These are phyloP conservation scores for Trichoderma sp. DNA, from an alignment of 2,329 filamentous ascomycete species.

Conservation along the genomic window DNA sequence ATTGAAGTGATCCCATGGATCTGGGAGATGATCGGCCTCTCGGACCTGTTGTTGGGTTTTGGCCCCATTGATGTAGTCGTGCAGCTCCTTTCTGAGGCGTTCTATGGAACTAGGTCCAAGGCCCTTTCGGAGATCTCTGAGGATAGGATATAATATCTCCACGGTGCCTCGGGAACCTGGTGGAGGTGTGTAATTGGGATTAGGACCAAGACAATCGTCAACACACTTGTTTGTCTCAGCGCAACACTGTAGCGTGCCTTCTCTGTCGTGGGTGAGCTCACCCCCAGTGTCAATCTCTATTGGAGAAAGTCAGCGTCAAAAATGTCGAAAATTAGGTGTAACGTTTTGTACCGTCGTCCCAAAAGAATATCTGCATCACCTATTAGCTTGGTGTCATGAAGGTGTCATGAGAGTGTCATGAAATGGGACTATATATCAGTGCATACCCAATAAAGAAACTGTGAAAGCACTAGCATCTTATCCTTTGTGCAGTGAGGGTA, in stretches of 20 bases:
- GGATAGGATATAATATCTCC: conserved; percentile 5
- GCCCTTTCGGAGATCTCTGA: conserved; percentile 7
- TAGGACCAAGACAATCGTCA: conserved; percentile 7
- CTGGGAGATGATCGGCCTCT: not conserved
- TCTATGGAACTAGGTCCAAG: not conserved
- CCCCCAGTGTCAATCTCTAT: conserved; percentile 19
- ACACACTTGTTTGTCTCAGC: conserved; percentile 11
- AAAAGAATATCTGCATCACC: not conserved
- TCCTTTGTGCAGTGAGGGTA: conserved; percentile 12
- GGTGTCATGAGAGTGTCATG: too few species aligned
- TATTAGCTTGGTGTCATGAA: not conserved
- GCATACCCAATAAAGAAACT: conserved; percentile 17
- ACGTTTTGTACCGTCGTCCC: not conserved
- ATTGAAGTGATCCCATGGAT: conserved; percentile 8
- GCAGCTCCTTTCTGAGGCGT: not conserved
- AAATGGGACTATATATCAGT: not conserved
- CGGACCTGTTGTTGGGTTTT: too few species aligned
- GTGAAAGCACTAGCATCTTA: conserved; percentile 8
- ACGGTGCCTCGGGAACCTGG: conserved; percentile 1
- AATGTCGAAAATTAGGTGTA: not conserved
- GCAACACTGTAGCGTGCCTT: conserved; percentile 7
- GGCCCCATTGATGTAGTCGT: conserved; percentile 10
- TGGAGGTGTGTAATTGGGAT: not conserved
- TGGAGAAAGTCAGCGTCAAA: not conserved
- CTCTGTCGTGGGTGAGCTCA: conserved; percentile 3